Evolutionary conservation across 2,329 filamentous ascomycete genomes (phyloP), one percentile per base, ranked within the genome.

Genomic region (Fusarium torreyae): DNA sequence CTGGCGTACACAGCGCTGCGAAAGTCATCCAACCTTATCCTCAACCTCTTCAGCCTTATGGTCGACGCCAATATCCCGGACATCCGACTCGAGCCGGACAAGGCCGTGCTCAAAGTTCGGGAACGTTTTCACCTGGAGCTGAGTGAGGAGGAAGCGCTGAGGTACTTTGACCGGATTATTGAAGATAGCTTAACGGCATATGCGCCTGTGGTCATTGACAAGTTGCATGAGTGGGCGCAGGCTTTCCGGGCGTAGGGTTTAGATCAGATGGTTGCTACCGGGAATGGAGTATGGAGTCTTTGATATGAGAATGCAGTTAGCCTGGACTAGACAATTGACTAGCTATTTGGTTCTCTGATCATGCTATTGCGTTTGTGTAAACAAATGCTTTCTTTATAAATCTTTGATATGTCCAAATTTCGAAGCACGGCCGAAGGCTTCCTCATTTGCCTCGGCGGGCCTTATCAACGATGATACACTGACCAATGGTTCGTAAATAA

Each of bases 31-130:
- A 97, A 95, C 72, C 84, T 99, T 68, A 97, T 99, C 40, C 86
- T 99, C 28, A 99, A 99, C 75, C 80, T 99, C 44, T 99, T 99
- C 79, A 94, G 93, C 75, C 85, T 99, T 60, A 99, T 99, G 96
- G 92, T 97, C 17, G 94, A 98, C 78, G 95, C 96, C 39, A 97
- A 97, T 76, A 97, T 99, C 63, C 96, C 94, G 0, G 97, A 98
- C 74, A 97, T 99, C 75, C 91, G 92, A 61, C 87, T 97, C 22
- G 94, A 97, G 81, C 92, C 94, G 13, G 94, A 98, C 80, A 97
- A 97, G 81, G 94, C 94, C 13, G 95, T 98, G 17, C 84, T 94
- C 73, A 99, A 98, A 82, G 95, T 99, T 7, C 91, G 96, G 77
- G 96, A 99, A 81, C 85, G 96, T 38, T 97, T 99, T 79, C 94